Conservation (phyloP, 2,329 filamentous ascomycete species). For the Leptographium galeiforme region DNA sequence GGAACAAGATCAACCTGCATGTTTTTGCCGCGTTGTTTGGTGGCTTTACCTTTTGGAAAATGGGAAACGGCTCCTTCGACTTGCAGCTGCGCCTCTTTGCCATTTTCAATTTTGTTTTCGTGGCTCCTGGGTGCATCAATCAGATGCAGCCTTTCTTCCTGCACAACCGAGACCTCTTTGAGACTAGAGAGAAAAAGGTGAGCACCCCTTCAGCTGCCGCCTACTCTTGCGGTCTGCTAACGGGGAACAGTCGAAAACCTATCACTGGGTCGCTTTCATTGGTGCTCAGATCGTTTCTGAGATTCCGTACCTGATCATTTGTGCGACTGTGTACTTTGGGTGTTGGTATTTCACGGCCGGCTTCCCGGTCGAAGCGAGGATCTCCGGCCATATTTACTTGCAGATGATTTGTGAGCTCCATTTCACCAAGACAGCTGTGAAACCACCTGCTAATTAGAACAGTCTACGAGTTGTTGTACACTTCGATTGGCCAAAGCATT, state of each 20-base stretch:
- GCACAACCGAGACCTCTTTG: conserved; percentile 52
- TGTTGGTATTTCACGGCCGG: conserved; percentile 17
- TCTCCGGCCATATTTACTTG: conserved; percentile 23
- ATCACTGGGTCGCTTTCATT: conserved; percentile 57
- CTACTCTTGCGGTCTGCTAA: not conserved
- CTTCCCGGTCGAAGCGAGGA: conserved; percentile 38
- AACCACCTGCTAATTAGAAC: not conserved
- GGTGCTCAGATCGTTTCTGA: conserved; percentile 55
- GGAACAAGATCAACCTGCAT: conserved; percentile 48
- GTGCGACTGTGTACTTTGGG: conserved; percentile 48
- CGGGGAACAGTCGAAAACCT: conserved; percentile 38
- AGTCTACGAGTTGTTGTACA: conserved; percentile 46
- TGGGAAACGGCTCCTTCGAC: conserved; percentile 43
- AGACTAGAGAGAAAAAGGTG: conserved; percentile 53
- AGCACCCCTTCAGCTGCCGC: not conserved
- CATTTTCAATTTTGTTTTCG: conserved; percentile 56
- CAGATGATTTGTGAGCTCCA: conserved; percentile 28
- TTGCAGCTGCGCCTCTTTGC: conserved; percentile 60
- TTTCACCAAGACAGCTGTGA: too few relatives aligned
- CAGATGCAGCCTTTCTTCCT: conserved; percentile 62
- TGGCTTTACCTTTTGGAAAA: conserved; percentile 48
- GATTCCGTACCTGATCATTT: conserved; percentile 45
- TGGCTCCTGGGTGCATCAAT: conserved; percentile 52
- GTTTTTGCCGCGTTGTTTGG: conserved; percentile 45
- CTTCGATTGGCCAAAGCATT: conserved; percentile 48